Evolutionary conservation across 257 asterid species (phyloP).

Genomic region (Parsonsia alboflavescens): DNA sequence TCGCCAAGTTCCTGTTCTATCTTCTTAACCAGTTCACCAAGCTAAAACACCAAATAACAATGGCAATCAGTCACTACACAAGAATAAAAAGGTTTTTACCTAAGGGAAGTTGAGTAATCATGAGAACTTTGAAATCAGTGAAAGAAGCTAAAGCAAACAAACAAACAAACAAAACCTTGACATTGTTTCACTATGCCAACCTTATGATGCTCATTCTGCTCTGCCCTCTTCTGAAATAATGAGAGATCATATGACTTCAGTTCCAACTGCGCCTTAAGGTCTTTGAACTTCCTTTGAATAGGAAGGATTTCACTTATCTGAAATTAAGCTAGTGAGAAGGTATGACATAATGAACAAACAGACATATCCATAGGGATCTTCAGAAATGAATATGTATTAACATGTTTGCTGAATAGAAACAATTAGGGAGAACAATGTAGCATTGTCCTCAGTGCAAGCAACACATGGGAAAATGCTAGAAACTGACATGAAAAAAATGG

Average conservation of each 20-base stretch:
- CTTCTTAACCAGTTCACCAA: constrained; percentile 73
- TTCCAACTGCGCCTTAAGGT: constrained; percentile 74
- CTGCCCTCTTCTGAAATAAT: constrained; percentile 73
- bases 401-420: not conserved
- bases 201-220: constrained; percentile 98
- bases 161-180: not conserved
- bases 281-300: constrained; percentile 71
- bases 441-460: not conserved
- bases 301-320: constrained; percentile 90
- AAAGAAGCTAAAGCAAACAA: not conserved
- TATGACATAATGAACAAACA: not conserved
- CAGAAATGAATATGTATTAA: too few species aligned
- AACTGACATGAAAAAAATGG: not conserved
- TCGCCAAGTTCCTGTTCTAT: constrained; percentile 76
- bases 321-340: constrained; percentile 18
- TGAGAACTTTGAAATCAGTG: not conserved
- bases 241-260: constrained; percentile 91
- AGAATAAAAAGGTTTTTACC: not conserved
- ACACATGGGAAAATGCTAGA: not conserved
- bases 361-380: not conserved
- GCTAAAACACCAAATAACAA: constrained; percentile 44
- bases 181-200: constrained; percentile 29
- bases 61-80: not conserved
- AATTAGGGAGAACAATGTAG: not conserved
- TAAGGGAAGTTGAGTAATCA: not conserved